Conservation (phyloP, 2,329 filamentous ascomycete species). For the Ceratocystis smalleyi region DNA sequence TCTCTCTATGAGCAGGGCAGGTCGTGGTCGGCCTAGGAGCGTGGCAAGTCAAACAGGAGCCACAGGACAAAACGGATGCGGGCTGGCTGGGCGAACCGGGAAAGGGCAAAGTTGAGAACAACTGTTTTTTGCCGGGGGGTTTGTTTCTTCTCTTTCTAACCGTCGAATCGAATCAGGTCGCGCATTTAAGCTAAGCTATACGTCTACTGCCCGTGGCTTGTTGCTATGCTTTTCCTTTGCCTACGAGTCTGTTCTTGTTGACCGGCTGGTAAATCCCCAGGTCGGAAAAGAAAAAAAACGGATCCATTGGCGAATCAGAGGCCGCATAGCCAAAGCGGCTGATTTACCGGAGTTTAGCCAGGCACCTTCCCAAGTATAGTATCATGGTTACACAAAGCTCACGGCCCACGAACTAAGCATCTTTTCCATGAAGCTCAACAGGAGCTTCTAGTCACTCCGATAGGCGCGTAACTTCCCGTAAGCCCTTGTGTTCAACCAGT, state of each 20-base stretch:
- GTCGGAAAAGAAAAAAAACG: conserved; percentile 3
- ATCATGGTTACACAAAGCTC: background rate
- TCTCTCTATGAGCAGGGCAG: too few species aligned
- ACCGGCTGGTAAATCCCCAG: background rate
- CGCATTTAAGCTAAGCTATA: too few species aligned
- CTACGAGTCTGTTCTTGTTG: background rate
- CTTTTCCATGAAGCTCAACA: background rate
- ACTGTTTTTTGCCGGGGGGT: too few species aligned
- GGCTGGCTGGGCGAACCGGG: too few species aligned
- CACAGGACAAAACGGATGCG: background rate
- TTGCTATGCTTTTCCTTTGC: background rate
- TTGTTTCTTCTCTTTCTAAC: too few species aligned
- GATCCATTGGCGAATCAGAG: conserved; percentile 5
- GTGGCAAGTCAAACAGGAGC: background rate
- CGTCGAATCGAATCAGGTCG: too few species aligned
- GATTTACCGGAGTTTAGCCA: background rate
- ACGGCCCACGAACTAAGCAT: background rate
- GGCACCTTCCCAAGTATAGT: background rate
- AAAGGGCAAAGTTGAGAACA: too few species aligned
- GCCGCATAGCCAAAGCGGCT: background rate
- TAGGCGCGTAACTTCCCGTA: too few species aligned
- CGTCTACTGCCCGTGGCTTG: background rate
- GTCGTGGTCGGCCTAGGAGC: too few species aligned
- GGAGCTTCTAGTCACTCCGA: too few species aligned
- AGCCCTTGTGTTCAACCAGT: too few species aligned